A percentile compares a stretch with the other conserved stretches of the same genome.
Conservation (phyloP, 257 asterid genomes). For the Catharanthus roseus region DNA sequence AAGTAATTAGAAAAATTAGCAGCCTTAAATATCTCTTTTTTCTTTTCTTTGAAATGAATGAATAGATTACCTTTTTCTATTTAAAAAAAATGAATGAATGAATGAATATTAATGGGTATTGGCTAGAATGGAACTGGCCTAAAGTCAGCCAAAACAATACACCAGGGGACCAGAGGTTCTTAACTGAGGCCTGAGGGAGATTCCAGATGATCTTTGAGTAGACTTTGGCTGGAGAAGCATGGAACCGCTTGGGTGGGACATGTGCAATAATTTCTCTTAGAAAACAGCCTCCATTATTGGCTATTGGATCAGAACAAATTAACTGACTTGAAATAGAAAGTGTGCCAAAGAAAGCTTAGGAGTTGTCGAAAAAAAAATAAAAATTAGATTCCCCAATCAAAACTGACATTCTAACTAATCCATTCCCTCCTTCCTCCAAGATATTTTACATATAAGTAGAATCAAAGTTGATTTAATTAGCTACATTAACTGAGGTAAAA, state of each 20-base stretch:
- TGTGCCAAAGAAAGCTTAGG: not conserved
- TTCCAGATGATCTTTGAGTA: slow-evolving; percentile 3
- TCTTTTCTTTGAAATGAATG: not conserved
- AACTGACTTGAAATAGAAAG: no score
- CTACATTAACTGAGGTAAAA: no score
- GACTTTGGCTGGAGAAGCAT: slow-evolving; percentile 20
- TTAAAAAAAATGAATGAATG: not conserved
- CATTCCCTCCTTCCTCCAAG: no score
- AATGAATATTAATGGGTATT: not conserved
- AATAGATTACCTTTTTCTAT: no score
- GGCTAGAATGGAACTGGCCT: not conserved
- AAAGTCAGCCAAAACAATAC: slow-evolving; percentile 14
- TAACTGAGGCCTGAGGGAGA: slow-evolving; percentile 5
- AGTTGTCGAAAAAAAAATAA: slow-evolving; percentile 6
- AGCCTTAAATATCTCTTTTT: no score
- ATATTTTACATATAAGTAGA: no score
- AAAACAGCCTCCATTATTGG: slow-evolving; percentile 19
- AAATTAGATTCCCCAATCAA: slow-evolving; percentile 17
- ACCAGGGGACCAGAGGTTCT: slow-evolving; percentile 11
- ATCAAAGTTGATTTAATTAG: no score
- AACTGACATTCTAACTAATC: no score
- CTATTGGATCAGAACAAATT: slow-evolving; percentile 1
- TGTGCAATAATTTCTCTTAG: slow-evolving; percentile 25
- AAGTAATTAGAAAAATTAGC: no score
- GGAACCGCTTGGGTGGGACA: slow-evolving; percentile 19